A percentile compares a stretch with the other conserved stretches of the same genome.
phyloP scores from a whole-genome alignment of 768 basidiomycete genomes.

The Mycena leptocephala region DNA sequence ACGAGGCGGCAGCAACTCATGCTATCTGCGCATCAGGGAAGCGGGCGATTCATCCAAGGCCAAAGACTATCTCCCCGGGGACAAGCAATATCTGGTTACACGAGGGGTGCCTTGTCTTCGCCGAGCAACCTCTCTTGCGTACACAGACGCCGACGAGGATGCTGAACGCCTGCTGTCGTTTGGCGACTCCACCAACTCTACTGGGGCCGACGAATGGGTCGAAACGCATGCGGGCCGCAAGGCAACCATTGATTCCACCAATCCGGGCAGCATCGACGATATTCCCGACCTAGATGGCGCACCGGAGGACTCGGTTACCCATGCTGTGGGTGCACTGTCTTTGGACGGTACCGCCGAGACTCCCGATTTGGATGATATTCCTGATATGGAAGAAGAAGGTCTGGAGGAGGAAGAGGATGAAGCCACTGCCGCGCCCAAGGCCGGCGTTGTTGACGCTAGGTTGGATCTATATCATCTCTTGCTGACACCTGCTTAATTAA shows the following conservation, averaged over 20 bases:
- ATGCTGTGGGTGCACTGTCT: conserved; percentile 63
- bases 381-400: conserved; percentile 98
- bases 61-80: conserved; percentile 93
- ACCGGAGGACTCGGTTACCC: conserved; percentile 52
- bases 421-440: conserved; percentile 80
- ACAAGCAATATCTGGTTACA: conserved; percentile 97
- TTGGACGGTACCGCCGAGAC: conserved; percentile 62
- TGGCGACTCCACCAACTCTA: conserved; percentile 74
- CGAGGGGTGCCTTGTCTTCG: conserved; percentile 97
- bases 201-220: conserved; percentile 94
- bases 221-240: conserved; percentile 94
- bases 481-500: conserved; percentile 9
- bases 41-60: conserved; percentile 89
- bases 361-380: conserved; percentile 97
- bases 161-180: conserved; percentile 94
- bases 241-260: conserved; percentile 65
- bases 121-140: conserved; percentile 92
- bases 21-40: conserved; percentile 74
- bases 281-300: conserved; percentile 88
- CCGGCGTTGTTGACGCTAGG: conserved; percentile 66
- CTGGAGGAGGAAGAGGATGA: conserved; percentile 89
- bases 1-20: conserved; percentile 21
- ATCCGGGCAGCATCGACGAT: conserved; percentile 82
- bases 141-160: conserved; percentile 97
- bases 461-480: conserved; percentile 44